Base-by-base conservation (phyloP, 352 stramenopile genomes). In the Pythium volutum region DNA sequence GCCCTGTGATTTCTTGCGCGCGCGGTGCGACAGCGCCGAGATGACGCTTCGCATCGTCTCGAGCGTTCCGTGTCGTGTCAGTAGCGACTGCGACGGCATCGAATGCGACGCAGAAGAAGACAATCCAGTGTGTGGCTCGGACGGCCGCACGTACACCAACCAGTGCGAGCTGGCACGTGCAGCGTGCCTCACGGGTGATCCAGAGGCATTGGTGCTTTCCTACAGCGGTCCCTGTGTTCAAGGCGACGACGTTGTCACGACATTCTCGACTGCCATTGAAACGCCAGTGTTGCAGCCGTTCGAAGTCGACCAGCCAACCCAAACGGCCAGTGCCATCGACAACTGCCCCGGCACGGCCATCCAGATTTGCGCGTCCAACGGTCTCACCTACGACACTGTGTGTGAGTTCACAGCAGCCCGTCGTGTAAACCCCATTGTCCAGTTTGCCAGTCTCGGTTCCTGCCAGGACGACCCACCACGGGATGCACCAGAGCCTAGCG, bases 101-200 rank as follows among this genome's bases (percentile, higher is more conserved):
- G n/a, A 49, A 9, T 49, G 43, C 11, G 23, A 5, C 46, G 46
- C 7, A 12, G 2, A 48, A 18, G 29, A 51, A 4, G 58, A 55
- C 39, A 7, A 26, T 2, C 54, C 62, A 11, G 54, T 64, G 4
- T 69, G 62, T 20, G 62, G 62, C 34, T 51, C 62, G 4, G 55
- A 70, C 49, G 42, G 23, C 39, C 39, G 43, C 26, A 66, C 58
- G 41, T 66, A 70, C 52, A 14, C 39, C 11, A 66, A 70, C 46
- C 43, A 54, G 15, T 69, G 62, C 20, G 27, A 45, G 27, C 31
- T 69, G 9, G 2, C 23, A 8, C 18, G 22, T 20, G 36, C 48
- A 2, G 22, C 43, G 33, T 64, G 62, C 27, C 16, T 31, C 11
- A 39, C 25, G 25, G 29, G n/a, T n/a, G 49, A 56, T 31, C 25